phyloP scores from a whole-genome alignment of 768 basidiomycete genomes.

The Xerocomellus chrysenteron region DNA sequence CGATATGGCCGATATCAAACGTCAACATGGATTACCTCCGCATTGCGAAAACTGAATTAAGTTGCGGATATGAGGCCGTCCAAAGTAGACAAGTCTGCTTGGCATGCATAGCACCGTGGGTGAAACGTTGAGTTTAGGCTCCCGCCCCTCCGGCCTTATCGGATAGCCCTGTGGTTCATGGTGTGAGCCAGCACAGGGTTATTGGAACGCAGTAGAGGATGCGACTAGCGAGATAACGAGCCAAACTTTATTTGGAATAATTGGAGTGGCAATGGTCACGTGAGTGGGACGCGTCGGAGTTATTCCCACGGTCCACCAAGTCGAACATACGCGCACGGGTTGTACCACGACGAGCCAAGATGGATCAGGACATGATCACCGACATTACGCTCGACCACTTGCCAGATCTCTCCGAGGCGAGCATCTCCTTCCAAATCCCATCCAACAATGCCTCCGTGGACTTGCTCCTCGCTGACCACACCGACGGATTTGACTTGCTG shows the following conservation, averaged over 20 bases:
- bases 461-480: conserved; percentile 42
- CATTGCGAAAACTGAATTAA: neutral
- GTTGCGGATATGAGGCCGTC: conserved; percentile 2
- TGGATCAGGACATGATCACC: conserved; percentile 28
- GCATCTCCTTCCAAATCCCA: conserved; percentile 51
- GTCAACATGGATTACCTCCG: conserved; percentile 17
- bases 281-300: conserved; percentile 27
- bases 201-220: too few species aligned
- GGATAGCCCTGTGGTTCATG: neutral
- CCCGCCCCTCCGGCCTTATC: neutral
- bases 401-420: conserved; percentile 49
- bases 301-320: conserved; percentile 22
- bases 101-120: neutral
- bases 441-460: conserved; percentile 32
- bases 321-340: conserved; percentile 4
- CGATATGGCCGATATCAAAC: conserved; percentile 2
- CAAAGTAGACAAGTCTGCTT: neutral
- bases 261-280: conserved; percentile 17
- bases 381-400: conserved; percentile 53
- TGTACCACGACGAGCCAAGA: neutral
- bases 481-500: conserved; percentile 42
- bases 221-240: too few species aligned
- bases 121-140: conserved; percentile 10
- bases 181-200: neutral
- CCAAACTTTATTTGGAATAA: neutral